Conservation (phyloP, 116 monocot species). For the Posidonia oceanica region DNA sequence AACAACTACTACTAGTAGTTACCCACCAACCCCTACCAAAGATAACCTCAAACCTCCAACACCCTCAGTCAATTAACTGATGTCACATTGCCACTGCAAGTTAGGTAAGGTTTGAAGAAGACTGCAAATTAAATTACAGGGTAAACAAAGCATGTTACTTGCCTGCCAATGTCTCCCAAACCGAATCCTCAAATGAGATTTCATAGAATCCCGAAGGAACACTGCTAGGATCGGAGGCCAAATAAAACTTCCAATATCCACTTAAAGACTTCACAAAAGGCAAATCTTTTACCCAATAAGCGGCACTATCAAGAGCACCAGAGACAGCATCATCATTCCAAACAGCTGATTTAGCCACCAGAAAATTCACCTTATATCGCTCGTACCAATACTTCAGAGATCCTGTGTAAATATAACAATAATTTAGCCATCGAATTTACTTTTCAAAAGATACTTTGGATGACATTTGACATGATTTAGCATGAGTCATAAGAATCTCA, state of each 20-base stretch:
- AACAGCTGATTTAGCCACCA: conserved; percentile 38
- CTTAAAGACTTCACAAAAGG: conserved; percentile 73
- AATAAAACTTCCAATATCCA: conserved; percentile 82
- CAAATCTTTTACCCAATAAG: conserved; percentile 72
- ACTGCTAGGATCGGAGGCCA: conserved; percentile 42
- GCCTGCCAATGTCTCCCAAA: conserved; percentile 80
- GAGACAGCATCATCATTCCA: conserved; percentile 88
- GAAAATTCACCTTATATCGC: conserved; percentile 53
- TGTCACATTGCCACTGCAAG: no score
- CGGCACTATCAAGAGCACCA: conserved; percentile 71
- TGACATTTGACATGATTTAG: no score
- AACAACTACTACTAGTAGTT: no score
- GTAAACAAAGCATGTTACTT: conserved; percentile 10
- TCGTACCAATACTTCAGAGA: conserved; percentile 84
- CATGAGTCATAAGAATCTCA: no score
- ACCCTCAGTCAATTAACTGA: no score
- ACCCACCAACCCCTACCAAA: no score
- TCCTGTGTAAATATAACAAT: conserved; percentile 21
- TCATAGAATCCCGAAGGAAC: conserved; percentile 57
- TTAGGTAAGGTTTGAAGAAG: neutral
- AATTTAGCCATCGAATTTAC: no score
- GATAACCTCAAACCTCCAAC: no score
- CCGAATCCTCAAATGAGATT: conserved; percentile 57
- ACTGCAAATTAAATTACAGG: neutral
- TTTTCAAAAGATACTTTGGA: no score